A percentile compares a stretch with the other conserved stretches of the same genome.
Conservation (phyloP, 805 yeast species). For the Wickerhamiella spandovensis region DNA sequence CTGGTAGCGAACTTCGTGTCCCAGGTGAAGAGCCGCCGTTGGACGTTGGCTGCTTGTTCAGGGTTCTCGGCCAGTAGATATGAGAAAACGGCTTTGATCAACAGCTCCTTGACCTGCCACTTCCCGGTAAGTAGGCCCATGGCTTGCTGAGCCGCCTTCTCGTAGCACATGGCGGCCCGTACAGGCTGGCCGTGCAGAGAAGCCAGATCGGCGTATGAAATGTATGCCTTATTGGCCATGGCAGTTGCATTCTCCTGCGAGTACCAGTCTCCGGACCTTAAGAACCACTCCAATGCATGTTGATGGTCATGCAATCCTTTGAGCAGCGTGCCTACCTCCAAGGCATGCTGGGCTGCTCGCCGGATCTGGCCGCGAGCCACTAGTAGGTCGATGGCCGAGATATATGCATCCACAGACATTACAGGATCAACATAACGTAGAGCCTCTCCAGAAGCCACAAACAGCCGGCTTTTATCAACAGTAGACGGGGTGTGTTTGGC, state of each 20-base stretch:
- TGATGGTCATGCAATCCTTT: conserved; percentile 3
- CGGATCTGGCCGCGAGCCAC: conserved; percentile 9
- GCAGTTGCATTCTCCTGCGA: conserved; percentile 6
- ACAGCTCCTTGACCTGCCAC: conserved; percentile 6
- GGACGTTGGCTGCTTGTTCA: conserved; percentile 6
- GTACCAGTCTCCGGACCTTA: conserved; percentile 7
- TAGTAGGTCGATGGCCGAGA: neutral
- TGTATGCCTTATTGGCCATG: conserved; percentile 9
- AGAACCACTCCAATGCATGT: conserved; percentile 8
- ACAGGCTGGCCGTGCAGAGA: conserved; percentile 5
- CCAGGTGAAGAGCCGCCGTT: conserved; percentile 3
- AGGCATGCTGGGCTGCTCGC: conserved; percentile 11
- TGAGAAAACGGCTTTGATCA: conserved; percentile 12
- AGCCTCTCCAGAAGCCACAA: neutral
- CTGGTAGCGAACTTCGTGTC: conserved; percentile 11
- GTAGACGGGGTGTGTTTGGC: conserved; percentile 6
- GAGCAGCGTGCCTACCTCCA: conserved; percentile 12
- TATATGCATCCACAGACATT: neutral
- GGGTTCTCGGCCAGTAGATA: conserved; percentile 9
- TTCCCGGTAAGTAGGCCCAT: conserved; percentile 2
- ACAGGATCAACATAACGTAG: neutral
- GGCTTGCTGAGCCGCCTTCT: conserved; percentile 8
- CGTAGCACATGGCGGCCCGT: conserved; percentile 10
- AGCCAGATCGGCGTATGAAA: conserved; percentile 10
- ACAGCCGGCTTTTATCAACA: neutral